Evolutionary conservation across 352 stramenopile genomes (phyloP).

Genomic region (Phytophthora boehmeriae): DNA sequence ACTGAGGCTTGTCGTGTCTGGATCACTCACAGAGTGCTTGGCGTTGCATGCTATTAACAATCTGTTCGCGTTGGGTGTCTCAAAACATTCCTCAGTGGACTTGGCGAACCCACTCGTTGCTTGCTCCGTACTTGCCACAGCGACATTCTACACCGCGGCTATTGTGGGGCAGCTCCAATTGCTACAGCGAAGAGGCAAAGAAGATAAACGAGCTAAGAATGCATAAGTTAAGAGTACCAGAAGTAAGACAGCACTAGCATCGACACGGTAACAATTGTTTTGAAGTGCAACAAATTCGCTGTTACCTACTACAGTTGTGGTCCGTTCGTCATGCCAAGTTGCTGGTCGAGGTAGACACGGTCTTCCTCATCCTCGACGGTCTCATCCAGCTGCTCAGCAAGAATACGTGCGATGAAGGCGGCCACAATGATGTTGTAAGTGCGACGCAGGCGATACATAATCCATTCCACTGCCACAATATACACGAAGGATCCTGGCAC

Average conservation of each 20-base stretch:
- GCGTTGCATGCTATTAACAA: conserved; percentile 72
- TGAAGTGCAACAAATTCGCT: background rate
- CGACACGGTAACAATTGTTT: conserved; percentile 8
- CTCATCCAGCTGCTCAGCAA: conserved; percentile 77
- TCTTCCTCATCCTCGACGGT: conserved; percentile 75
- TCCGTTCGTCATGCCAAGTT: conserved; percentile 37
- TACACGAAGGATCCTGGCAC: conserved; percentile 51
- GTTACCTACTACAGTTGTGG: conserved; percentile 11
- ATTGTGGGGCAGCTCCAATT: conserved; percentile 28
- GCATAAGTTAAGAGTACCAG: conserved; percentile 10
- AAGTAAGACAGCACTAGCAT: background rate
- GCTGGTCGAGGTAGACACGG: conserved; percentile 43
- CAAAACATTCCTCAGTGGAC: conserved; percentile 19
- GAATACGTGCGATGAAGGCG: conserved; percentile 68
- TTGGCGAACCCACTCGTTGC: conserved; percentile 9
- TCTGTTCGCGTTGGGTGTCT: conserved; percentile 42
- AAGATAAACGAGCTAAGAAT: conserved; percentile 15
- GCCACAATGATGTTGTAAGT: conserved; percentile 69
- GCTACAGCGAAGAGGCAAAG: conserved; percentile 7
- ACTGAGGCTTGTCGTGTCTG: conserved; percentile 36
- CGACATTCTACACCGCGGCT: conserved; percentile 20
- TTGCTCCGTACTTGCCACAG: conserved; percentile 8
- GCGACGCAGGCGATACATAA: conserved; percentile 57
- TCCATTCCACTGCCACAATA: conserved; percentile 55
- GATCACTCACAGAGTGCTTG: conserved; percentile 59